phyloP scores from a whole-genome alignment of 768 basidiomycete genomes.

The Tylopilus balloui region DNA sequence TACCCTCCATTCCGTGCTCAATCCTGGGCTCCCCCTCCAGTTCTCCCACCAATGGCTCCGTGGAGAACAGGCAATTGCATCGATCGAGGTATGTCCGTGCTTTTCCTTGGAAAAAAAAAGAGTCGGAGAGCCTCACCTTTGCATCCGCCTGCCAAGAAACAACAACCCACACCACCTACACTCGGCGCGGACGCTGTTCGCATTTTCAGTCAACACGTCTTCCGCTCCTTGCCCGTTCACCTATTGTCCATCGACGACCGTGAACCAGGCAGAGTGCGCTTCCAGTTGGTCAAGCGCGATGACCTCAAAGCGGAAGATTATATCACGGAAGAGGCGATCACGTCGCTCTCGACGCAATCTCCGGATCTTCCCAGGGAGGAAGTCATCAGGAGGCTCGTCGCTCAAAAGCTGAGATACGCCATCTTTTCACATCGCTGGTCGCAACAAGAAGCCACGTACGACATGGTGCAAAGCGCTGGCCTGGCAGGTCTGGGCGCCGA shows the following conservation, averaged over 20 bases:
- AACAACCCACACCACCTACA: neutral
- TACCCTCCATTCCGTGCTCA: neutral
- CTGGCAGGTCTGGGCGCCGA: neutral
- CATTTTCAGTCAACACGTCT: conserved; percentile 1
- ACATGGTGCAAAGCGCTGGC: neutral
- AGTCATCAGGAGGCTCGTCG: neutral
- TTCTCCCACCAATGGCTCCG: neutral
- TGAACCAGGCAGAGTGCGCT: neutral
- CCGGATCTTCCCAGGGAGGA: neutral
- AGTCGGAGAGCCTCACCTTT: neutral
- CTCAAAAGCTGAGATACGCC: neutral
- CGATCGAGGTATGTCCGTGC: neutral
- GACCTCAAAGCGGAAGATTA: neutral
- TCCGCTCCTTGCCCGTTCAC: neutral
- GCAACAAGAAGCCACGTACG: neutral
- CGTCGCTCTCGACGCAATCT: neutral
- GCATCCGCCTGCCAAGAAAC: neutral
- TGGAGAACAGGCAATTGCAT: neutral
- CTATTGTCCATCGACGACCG: neutral
- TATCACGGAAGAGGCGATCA: neutral
- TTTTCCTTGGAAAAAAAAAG: no score
- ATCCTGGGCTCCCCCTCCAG: neutral
- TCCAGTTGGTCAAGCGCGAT: neutral
- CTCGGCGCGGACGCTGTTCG: neutral
- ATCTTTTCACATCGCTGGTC: conserved; percentile 4